These are phyloP conservation scores for Penicillium silybi DNA, from an alignment of 495 filamentous ascomycete species.

Conservation along the genomic window DNA sequence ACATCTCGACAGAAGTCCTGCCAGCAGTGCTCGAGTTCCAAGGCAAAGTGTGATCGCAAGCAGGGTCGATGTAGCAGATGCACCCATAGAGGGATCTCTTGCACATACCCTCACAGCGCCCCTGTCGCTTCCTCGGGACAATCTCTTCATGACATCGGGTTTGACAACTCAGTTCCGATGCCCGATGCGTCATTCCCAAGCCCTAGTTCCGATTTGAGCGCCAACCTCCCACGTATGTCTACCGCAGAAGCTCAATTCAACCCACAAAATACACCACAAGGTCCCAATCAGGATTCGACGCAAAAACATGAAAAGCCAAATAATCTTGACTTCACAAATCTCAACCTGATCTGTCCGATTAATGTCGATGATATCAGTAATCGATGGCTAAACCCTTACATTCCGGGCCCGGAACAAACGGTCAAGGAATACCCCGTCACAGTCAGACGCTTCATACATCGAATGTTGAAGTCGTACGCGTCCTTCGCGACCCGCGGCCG, in stretches of 20 bases:
- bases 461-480: constrained; percentile 42
- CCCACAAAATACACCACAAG: too few species aligned
- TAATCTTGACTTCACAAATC: constrained; percentile 16
- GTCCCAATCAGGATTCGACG: background rate
- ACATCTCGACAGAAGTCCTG: constrained; percentile 43
- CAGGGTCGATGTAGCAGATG: constrained; percentile 32
- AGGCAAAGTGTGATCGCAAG: constrained; percentile 41
- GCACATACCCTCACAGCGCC: constrained; percentile 11
- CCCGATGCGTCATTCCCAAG: background rate
- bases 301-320: background rate
- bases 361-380: constrained; percentile 42
- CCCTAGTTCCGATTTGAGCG: background rate
- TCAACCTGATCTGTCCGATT: constrained; percentile 40
- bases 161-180: background rate
- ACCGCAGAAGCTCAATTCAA: too few species aligned
- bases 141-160: background rate
- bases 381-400: constrained; percentile 44
- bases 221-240: background rate
- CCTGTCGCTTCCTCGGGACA: background rate
- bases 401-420: constrained; percentile 36
- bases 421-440: constrained; percentile 34
- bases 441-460: constrained; percentile 34
- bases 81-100: constrained; percentile 14
- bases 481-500: constrained; percentile 33
- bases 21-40: constrained; percentile 36